Evolutionary conservation across 169 alveolate genomes (phyloP).

Genomic region (Plasmodium coatneyi): DNA sequence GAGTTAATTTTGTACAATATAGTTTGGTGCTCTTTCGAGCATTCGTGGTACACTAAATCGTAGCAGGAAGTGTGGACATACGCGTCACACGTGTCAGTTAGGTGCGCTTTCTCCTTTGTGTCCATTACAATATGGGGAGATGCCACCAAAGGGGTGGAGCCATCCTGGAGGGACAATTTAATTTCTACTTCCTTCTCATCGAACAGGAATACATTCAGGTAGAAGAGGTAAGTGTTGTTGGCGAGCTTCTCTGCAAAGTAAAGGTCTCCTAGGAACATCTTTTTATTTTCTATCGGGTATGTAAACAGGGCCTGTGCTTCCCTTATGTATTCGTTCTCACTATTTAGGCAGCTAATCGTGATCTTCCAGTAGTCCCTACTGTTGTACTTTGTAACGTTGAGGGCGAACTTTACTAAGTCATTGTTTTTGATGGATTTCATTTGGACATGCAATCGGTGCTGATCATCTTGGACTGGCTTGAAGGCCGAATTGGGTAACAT

Average conservation of each 20-base stretch:
- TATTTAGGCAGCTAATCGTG: conserved; percentile 6
- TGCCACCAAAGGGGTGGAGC: background rate
- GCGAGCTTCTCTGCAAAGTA: conserved; percentile 15
- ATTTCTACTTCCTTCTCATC: conserved; percentile 63
- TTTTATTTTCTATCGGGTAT: conserved; percentile 29
- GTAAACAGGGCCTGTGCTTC: conserved; percentile 51
- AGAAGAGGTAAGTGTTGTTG: conserved; percentile 8
- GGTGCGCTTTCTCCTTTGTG: background rate
- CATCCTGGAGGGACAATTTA: background rate
- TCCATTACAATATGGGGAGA: background rate
- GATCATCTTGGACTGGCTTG: conserved; percentile 25
- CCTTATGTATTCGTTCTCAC: conserved; percentile 16
- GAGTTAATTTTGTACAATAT: conserved; percentile 40
- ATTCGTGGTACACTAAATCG: conserved; percentile 39
- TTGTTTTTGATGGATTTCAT: conserved; percentile 5
- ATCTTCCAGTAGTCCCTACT: conserved; percentile 41
- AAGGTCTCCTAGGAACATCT: conserved; percentile 40
- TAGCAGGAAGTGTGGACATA: conserved; percentile 39
- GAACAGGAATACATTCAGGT: conserved; percentile 28
- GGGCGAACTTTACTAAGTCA: conserved; percentile 15
- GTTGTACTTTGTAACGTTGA: conserved; percentile 22
- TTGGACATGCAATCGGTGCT: conserved; percentile 12
- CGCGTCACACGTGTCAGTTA: conserved; percentile 32
- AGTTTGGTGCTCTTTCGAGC: background rate
- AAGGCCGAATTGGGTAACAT: conserved; percentile 24